Base-by-base conservation (phyloP, 495 filamentous ascomycete species). In the Talaromyces thailandensis region DNA sequence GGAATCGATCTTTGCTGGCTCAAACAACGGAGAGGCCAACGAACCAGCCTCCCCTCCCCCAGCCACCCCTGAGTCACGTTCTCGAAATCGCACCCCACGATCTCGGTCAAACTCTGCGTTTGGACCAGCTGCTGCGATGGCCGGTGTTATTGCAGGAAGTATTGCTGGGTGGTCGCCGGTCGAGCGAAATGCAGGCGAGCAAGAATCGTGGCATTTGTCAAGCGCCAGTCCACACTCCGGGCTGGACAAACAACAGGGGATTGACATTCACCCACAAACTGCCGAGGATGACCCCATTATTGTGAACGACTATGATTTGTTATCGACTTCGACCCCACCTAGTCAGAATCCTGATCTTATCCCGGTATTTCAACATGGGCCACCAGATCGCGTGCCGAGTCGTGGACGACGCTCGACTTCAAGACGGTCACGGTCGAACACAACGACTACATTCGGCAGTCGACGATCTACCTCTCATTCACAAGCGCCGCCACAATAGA, bases 101-200 rank as follows among this genome's bases (percentile, higher is more conserved):
- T 96, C 92, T 35, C 86, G 92, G 21, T 95, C 91, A 5, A 96
- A 92, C 73, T 95, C 91, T 0, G 86, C 88, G 2, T 83, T 96
- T 55, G 91, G 90, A 9, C 90, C 90, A 2, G 89, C 91, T 4
- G 86, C 90, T 31, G 91, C 92, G 35, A 80, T 82, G 90, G 88
- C 92, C 25, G 92, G 92, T 64, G 85, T 96, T 56, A 86, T 96
- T 62, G 92, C 92, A 37, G 91, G 90, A 58, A 88, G 88, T 73
- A 86, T 96, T 56, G 91, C 84, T 35, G 91, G 90, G 48, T 96
- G 90, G 91, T 95, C 91, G 56, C 92, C 92, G 0, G 89, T 94
- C 60, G 91, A 92, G 60, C 78, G 82, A 24, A 65, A 68, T 18
- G 71, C 77, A 21, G 76, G 71, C 28, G 83, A 82, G 28, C 71